phyloP scores from a whole-genome alignment of 805 yeast species.

The Saturnispora diversa region DNA sequence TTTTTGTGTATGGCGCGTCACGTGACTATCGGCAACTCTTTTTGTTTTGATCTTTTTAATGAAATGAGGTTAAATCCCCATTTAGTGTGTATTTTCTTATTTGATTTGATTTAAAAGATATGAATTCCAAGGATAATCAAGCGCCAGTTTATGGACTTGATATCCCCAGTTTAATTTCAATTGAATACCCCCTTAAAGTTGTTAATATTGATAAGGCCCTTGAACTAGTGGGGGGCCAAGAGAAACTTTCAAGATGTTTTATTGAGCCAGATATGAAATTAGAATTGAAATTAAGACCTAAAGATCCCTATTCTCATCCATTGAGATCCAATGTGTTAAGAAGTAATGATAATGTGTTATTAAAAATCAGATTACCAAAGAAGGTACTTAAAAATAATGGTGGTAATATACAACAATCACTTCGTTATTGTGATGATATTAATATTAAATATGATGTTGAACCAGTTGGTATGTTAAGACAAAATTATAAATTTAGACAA shows the following conservation, averaged over 20 bases:
- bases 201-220: constrained; percentile 56
- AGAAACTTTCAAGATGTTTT: constrained; percentile 35
- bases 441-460: constrained; percentile 33
- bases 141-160: constrained; percentile 44
- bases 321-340: constrained; percentile 42
- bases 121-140: constrained; percentile 20
- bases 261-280: constrained; percentile 28
- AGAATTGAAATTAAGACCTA: constrained; percentile 28
- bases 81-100: background rate
- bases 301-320: constrained; percentile 46
- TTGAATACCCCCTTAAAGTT: constrained; percentile 74
- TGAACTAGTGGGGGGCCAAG: constrained; percentile 58
- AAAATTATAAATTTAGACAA: constrained; percentile 70
- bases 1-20: too few relatives aligned
- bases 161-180: constrained; percentile 62
- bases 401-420: constrained; percentile 37
- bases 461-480: constrained; percentile 62
- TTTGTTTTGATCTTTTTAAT: too few relatives aligned
- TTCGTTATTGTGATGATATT: constrained; percentile 31
- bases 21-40: too few relatives aligned
- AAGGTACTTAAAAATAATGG: constrained; percentile 35
- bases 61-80: too few relatives aligned
- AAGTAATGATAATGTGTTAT: constrained; percentile 47
- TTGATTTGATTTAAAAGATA: background rate
- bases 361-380: constrained; percentile 57